Conservation (phyloP, 345 rosid genomes). For the Hibiscus mutabilis region DNA sequence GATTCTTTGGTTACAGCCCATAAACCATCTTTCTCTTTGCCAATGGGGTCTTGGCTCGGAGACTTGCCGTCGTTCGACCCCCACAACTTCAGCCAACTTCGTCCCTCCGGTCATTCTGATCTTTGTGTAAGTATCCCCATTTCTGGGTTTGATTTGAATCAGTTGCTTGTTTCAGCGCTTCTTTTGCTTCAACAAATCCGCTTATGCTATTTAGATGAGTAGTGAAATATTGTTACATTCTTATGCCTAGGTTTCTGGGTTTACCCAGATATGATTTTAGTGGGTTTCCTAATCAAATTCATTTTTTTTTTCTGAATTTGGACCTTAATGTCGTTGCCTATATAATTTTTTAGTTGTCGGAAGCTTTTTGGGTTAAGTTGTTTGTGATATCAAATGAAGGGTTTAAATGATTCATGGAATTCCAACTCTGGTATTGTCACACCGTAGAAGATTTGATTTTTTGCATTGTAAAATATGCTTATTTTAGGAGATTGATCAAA, state of each 20-base stretch:
- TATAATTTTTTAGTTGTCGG: too few species aligned
- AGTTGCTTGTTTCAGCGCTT: not conserved
- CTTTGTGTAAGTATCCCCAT: slow-evolving; percentile 50
- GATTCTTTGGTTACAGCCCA: slow-evolving; percentile 16
- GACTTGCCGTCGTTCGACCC: slow-evolving; percentile 82
- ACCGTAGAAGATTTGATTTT: not conserved
- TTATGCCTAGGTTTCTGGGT: not conserved
- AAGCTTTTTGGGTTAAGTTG: slow-evolving; percentile 3
- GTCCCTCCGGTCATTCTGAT: slow-evolving; percentile 77
- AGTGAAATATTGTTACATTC: not conserved
- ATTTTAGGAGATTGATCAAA: not conserved
- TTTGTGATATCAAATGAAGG: slow-evolving; percentile 1
- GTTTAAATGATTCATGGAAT: not conserved
- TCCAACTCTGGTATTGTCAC: not conserved
- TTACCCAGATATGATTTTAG: not conserved
- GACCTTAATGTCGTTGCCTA: too few species aligned
- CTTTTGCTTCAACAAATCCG: not conserved
- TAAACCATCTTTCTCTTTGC: slow-evolving; percentile 13
- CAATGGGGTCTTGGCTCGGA: slow-evolving; percentile 71
- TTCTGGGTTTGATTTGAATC: slow-evolving; percentile 7
- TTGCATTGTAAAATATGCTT: not conserved
- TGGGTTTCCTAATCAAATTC: not conserved
- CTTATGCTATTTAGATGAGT: not conserved
- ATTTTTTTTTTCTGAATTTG: too few species aligned
- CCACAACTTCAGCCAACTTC: slow-evolving; percentile 80